A percentile compares a stretch with the other conserved stretches of the same genome.
Evolutionary conservation across 2,329 filamentous ascomycete genomes (phyloP).

Genomic region (Didymella arachidicola): DNA sequence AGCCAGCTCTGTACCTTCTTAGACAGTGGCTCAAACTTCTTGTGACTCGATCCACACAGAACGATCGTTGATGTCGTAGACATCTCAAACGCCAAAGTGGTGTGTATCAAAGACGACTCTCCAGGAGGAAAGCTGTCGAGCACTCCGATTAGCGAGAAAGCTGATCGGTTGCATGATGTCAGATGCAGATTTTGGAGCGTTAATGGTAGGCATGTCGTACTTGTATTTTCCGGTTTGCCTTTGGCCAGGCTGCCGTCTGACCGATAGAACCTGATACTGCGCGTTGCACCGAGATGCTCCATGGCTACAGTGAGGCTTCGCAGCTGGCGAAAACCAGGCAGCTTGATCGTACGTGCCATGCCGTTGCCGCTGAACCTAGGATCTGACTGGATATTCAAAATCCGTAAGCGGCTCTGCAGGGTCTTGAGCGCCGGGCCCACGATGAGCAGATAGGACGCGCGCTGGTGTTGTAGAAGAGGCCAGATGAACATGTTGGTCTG

Average conservation of each 20-base stretch:
- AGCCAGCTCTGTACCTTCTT: not conserved
- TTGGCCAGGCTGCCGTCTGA: not conserved
- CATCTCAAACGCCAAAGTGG: not conserved
- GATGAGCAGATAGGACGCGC: not conserved
- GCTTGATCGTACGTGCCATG: not conserved
- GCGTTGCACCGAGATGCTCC: not conserved
- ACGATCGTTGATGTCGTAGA: not conserved
- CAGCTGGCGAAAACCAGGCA: not conserved
- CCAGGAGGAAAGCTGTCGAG: not conserved
- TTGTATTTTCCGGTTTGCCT: not conserved
- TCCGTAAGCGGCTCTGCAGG: not conserved
- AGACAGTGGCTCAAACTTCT: not conserved
- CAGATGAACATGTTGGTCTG: not conserved
- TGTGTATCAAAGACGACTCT: not conserved
- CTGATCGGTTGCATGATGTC: not conserved
- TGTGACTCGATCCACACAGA: not conserved
- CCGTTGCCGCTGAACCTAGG: not conserved
- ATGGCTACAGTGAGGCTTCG: not conserved
- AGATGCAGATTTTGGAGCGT: not conserved
- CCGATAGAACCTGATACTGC: not conserved
- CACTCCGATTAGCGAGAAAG: not conserved
- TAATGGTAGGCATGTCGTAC: not conserved
- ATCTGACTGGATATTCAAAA: not conserved
- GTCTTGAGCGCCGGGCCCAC: not conserved
- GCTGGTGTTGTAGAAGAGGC: not conserved